Conservation (phyloP, 1,284 basidiomycete genomes). For the Ganoderma lucidum region DNA sequence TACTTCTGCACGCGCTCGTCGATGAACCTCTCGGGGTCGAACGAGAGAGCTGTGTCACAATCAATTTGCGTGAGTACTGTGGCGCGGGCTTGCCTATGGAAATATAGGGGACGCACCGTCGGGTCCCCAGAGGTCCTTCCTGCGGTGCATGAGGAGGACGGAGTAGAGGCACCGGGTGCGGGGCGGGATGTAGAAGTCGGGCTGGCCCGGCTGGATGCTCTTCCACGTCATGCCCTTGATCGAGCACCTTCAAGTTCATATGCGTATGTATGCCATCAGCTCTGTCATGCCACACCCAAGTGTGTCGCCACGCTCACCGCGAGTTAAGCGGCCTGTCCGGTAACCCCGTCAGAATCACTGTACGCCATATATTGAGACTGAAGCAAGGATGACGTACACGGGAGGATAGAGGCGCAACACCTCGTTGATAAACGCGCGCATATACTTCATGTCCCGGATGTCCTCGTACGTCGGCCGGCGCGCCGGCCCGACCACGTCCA, state of each 20-base stretch:
- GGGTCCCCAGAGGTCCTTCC: constrained; percentile 71
- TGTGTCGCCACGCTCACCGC: too few relatives aligned
- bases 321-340: too few relatives aligned
- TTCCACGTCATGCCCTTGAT: constrained; percentile 54
- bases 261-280: not conserved
- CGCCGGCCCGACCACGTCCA: constrained; percentile 41
- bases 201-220: constrained; percentile 50
- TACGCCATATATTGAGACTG: too few relatives aligned
- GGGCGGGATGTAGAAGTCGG: constrained; percentile 62
- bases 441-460: constrained; percentile 49
- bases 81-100: too few relatives aligned
- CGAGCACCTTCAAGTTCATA: constrained; percentile 40
- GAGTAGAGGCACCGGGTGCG: constrained; percentile 58
- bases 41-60: constrained; percentile 34
- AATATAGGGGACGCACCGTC: constrained; percentile 44
- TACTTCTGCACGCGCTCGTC: constrained; percentile 47
- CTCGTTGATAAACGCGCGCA: constrained; percentile 56
- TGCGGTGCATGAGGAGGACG: constrained; percentile 67
- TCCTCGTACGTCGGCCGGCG: constrained; percentile 47
- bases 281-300: too few relatives aligned
- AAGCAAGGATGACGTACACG: too few relatives aligned
- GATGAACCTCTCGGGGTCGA: constrained; percentile 56
- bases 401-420: constrained; percentile 67
- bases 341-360: not conserved
- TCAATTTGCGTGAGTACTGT: too few relatives aligned